phyloP scores from a whole-genome alignment of 2,329 filamentous ascomycete species.

The Drechslerella dactyloides region DNA sequence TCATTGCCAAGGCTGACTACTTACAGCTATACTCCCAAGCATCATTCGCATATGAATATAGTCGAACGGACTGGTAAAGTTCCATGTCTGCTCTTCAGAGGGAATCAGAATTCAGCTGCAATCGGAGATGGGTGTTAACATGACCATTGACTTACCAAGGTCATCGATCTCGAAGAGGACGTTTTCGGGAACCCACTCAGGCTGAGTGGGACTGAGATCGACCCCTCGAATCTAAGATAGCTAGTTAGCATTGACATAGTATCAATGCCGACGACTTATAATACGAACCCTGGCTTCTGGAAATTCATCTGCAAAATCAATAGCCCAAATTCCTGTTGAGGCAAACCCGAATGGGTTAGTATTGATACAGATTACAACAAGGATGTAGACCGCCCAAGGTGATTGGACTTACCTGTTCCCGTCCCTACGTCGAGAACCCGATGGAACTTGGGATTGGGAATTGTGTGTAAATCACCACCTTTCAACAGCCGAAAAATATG shows the following conservation, averaged over 20 bases:
- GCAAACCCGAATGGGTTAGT: background rate
- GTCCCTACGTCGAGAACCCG: conserved; percentile 24
- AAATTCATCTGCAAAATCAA: conserved; percentile 46
- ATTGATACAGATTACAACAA: background rate
- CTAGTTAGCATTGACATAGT: background rate
- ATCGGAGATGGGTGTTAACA: background rate
- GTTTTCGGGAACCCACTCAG: conserved; percentile 64
- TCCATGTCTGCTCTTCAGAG: conserved; percentile 31
- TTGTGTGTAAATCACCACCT: conserved; percentile 42
- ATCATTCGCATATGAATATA: conserved; percentile 49
- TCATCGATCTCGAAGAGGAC: conserved; percentile 70
- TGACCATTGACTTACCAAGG: conserved; percentile 57
- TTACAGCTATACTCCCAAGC: conserved; percentile 47
- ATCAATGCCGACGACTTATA: background rate
- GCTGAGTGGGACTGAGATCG: conserved; percentile 57
- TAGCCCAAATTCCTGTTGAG: conserved; percentile 45
- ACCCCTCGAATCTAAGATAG: conserved; percentile 55
- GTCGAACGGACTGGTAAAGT: conserved; percentile 38
- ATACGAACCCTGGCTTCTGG: conserved; percentile 33
- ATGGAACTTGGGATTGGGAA: conserved; percentile 35
- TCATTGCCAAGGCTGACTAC: background rate
- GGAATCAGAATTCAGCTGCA: background rate
- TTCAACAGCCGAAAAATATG: conserved; percentile 42
- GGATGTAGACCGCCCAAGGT: background rate
- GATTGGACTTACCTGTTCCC: conserved; percentile 35